These are phyloP conservation scores for Haplosporangium gracile DNA, from an alignment of 192 early-diverging fungal genomes.

Conservation along the genomic window DNA sequence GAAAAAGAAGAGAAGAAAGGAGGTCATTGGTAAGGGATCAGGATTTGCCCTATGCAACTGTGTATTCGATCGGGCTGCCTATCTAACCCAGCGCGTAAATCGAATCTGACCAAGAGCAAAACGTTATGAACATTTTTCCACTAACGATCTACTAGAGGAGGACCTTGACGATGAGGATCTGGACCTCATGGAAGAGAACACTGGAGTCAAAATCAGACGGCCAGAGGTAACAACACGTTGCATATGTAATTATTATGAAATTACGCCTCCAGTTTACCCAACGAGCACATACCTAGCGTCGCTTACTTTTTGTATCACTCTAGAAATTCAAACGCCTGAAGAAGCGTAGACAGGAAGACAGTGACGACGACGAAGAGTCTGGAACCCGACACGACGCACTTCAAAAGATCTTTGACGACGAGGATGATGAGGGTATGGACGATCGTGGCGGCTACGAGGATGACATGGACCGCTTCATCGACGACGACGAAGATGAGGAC, in stretches of 20 bases:
- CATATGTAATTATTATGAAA: not conserved
- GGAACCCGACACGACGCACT: constrained; percentile 53
- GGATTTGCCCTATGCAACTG: not conserved
- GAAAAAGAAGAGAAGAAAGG: constrained; percentile 67
- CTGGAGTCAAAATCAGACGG: constrained; percentile 69
- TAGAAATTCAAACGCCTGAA: constrained; percentile 82
- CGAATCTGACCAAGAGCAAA: not conserved
- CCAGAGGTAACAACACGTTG: constrained; percentile 53
- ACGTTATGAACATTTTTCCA: not conserved
- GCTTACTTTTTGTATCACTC: constrained; percentile 6
- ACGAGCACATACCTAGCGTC: not conserved
- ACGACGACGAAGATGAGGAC: constrained; percentile 61
- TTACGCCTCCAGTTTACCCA: not conserved
- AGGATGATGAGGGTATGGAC: constrained; percentile 63
- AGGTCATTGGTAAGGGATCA: constrained; percentile 57
- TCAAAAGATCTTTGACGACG: constrained; percentile 81
- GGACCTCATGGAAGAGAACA: constrained; percentile 91
- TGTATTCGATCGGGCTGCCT: constrained; percentile 2
- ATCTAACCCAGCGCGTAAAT: not conserved
- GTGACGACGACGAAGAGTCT: constrained; percentile 48
- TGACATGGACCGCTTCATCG: constrained; percentile 63
- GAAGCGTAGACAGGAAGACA: constrained; percentile 74
- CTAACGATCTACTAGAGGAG: constrained; percentile 66
- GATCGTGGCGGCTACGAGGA: constrained; percentile 63
- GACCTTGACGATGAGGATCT: constrained; percentile 94